Percentiles rank a stretch among this genome's conserved stretches.
These are phyloP conservation scores for Penicillium salamii DNA, from an alignment of 495 filamentous ascomycete genomes.

Conservation along the genomic window DNA sequence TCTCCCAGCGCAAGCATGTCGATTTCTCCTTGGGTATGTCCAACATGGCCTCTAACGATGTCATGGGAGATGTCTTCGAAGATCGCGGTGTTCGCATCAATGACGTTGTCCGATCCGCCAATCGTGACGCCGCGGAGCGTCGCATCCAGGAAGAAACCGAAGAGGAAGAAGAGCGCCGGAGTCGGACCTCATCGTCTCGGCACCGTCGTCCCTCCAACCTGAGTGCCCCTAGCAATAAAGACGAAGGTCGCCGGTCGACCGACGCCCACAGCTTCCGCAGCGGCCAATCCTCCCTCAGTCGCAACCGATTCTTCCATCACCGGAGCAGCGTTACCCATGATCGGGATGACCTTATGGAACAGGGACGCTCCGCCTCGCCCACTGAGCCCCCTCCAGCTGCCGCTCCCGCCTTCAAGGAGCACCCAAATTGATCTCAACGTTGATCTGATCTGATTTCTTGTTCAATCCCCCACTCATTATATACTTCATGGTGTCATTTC, in stretches of 20 bases:
- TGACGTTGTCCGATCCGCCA: constrained; percentile 35
- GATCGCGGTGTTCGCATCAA: constrained; percentile 42
- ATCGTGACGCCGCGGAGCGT: constrained; percentile 41
- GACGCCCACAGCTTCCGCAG: constrained; percentile 35
- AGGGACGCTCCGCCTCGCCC: constrained; percentile 23
- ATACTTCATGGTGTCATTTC: too few species aligned
- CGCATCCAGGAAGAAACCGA: constrained; percentile 47
- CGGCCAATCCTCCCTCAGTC: constrained; percentile 26
- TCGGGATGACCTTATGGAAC: constrained; percentile 32
- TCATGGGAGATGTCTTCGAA: constrained; percentile 69
- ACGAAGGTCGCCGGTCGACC: constrained; percentile 28
- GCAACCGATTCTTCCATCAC: constrained; percentile 40
- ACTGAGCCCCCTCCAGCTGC: constrained; percentile 1
- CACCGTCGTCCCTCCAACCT: constrained; percentile 27
- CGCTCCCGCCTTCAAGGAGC: constrained; percentile 1
- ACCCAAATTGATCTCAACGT: constrained; percentile 8
- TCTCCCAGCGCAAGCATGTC: constrained; percentile 60
- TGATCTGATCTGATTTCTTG: not conserved
- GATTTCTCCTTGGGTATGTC: constrained; percentile 75
- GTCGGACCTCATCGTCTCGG: constrained; percentile 24
- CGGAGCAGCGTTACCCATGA: constrained; percentile 26
- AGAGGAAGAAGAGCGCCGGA: constrained; percentile 36
- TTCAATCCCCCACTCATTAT: not conserved
- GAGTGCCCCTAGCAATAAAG: constrained; percentile 14
- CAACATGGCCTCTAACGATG: constrained; percentile 55